These are phyloP conservation scores for Yamadazyma mexicana DNA, from an alignment of 1,139 yeast species.

Conservation along the genomic window DNA sequence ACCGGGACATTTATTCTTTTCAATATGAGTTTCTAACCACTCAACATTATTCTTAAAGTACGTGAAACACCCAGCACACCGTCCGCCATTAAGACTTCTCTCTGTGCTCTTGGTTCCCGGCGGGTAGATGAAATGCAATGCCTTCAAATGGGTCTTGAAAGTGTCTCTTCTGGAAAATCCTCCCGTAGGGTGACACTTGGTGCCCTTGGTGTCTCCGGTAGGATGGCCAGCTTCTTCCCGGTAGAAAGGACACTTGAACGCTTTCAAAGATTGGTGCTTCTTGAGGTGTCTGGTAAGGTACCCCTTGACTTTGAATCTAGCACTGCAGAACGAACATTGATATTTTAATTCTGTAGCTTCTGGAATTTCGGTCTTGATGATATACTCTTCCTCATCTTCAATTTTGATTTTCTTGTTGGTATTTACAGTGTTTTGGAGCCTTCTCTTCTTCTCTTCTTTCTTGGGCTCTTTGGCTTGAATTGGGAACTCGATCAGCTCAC, in stretches of 20 bases:
- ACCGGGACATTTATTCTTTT: constrained; percentile 45
- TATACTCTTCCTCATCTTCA: constrained; percentile 3
- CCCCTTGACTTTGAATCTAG: constrained; percentile 54
- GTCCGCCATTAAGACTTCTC: constrained; percentile 44
- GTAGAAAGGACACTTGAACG: constrained; percentile 57
- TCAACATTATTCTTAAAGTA: constrained; percentile 46
- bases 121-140: constrained; percentile 59
- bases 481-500: constrained; percentile 6
- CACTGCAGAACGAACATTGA: constrained; percentile 46
- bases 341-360: constrained; percentile 7
- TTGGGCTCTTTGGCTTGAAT: neutral
- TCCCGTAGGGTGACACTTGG: constrained; percentile 60
- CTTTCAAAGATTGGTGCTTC: constrained; percentile 51
- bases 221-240: constrained; percentile 22
- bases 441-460: constrained; percentile 7
- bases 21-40: constrained; percentile 55
- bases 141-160: constrained; percentile 56
- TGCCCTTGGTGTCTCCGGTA: constrained; percentile 22
- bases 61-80: constrained; percentile 59
- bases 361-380: neutral
- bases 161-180: constrained; percentile 61
- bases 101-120: constrained; percentile 54
- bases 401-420: constrained; percentile 5
- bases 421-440: neutral
- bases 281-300: constrained; percentile 57